These are phyloP conservation scores for Lindgomyces ingoldianus DNA, from an alignment of 495 filamentous ascomycete species.

Conservation along the genomic window DNA sequence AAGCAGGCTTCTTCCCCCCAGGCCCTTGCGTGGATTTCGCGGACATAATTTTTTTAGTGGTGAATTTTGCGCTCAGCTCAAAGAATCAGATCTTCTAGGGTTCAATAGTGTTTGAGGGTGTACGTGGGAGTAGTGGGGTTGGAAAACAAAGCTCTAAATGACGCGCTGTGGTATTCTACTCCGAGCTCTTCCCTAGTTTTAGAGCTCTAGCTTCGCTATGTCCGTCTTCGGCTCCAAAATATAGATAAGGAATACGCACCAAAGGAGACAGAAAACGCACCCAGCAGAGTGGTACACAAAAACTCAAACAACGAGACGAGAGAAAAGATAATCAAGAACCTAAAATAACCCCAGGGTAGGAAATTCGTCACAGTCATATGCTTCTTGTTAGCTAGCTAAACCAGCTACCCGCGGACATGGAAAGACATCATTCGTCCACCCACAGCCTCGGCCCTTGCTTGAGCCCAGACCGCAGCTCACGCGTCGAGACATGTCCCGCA, in stretches of 20 bases:
- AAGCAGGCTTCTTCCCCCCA: constrained; percentile 75
- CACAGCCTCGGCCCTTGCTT: constrained; percentile 31
- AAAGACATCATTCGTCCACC: constrained; percentile 12
- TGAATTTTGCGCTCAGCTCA: background rate
- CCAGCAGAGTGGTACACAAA: background rate
- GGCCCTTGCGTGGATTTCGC: constrained; percentile 61
- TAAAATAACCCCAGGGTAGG: constrained; percentile 1
- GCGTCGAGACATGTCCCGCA: constrained; percentile 15
- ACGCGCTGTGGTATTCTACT: background rate
- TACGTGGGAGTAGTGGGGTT: background rate
- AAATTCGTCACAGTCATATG: constrained; percentile 19
- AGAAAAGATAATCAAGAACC: constrained; percentile 1
- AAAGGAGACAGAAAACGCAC: background rate
- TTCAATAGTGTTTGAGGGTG: background rate
- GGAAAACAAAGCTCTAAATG: too few species aligned
- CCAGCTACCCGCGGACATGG: constrained; percentile 26
- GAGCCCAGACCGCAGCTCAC: constrained; percentile 26
- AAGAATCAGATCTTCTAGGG: background rate
- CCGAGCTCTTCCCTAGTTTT: constrained; percentile 4
- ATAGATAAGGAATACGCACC: constrained; percentile 13
- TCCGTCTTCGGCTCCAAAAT: constrained; percentile 1
- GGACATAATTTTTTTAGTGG: constrained; percentile 54
- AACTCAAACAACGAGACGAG: background rate
- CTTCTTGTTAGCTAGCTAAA: background rate
- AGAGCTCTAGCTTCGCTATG: constrained; percentile 13